These are phyloP conservation scores for Macrotyloma uniflorum DNA, from an alignment of 306 rosid genomes.

Conservation along the genomic window DNA sequence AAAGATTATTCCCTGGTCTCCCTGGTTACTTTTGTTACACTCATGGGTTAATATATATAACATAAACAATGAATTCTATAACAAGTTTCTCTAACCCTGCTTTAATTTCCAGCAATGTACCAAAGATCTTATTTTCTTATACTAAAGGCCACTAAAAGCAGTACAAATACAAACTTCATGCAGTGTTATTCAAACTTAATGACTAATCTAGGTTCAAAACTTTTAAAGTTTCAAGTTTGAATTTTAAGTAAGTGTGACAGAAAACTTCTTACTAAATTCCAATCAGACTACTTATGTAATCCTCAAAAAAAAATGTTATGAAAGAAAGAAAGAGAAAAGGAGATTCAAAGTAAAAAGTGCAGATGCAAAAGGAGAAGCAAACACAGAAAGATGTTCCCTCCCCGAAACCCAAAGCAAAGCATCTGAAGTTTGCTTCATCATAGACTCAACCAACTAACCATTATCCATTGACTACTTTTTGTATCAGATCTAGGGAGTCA, in stretches of 20 bases:
- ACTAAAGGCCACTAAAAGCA: neutral
- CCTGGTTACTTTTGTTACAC: neutral
- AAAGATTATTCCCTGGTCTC: constrained; percentile 1
- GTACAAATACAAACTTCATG: too few species aligned
- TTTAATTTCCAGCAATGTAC: neutral
- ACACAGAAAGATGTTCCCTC: constrained; percentile 2
- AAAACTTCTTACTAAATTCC: too few species aligned
- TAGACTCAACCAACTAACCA: constrained; percentile 17
- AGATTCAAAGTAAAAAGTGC: neutral
- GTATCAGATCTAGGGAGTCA: constrained; percentile 13
- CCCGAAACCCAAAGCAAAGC: constrained; percentile 48
- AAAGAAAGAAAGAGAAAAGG: too few species aligned
- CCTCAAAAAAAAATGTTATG: too few species aligned
- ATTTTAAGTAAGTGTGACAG: too few species aligned
- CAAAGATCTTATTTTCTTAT: neutral
- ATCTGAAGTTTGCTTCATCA: constrained; percentile 59
- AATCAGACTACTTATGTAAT: neutral
- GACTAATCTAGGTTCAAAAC: too few species aligned
- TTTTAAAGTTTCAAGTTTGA: too few species aligned
- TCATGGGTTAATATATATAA: neutral
- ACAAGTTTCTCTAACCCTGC: neutral
- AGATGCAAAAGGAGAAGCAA: constrained; percentile 7
- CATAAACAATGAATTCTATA: neutral
- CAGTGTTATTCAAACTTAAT: too few species aligned
- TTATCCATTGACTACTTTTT: neutral